Conservation (phyloP, 495 filamentous ascomycete species). For the Penicillium dipodomyicola region DNA sequence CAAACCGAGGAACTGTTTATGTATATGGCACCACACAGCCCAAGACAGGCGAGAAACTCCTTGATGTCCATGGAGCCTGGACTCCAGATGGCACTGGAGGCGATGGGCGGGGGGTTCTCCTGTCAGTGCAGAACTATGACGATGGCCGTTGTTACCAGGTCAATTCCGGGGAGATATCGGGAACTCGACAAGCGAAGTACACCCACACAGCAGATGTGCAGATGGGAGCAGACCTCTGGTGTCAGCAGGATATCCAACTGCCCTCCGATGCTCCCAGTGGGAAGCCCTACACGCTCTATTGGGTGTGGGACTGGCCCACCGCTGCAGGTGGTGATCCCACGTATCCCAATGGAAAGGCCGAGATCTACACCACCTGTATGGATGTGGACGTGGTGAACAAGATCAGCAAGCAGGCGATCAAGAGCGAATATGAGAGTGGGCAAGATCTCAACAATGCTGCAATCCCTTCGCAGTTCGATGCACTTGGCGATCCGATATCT, state of each 20-base stretch:
- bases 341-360: conserved; percentile 53
- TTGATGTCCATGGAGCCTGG: conserved; percentile 71
- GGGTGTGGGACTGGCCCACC: conserved; percentile 90
- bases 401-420: conserved; percentile 16
- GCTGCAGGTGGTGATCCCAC: conserved; percentile 42
- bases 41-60: conserved; percentile 57
- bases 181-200: conserved; percentile 50
- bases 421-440: conserved; percentile 24
- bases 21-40: conserved; percentile 78
- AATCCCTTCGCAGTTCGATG: not conserved
- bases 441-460: conserved; percentile 42
- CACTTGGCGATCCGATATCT: not conserved
- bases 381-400: conserved; percentile 62
- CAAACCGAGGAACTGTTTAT: conserved; percentile 70
- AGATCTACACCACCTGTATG: conserved; percentile 81
- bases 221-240: conserved; percentile 60
- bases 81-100: conserved; percentile 73
- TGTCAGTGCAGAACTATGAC: conserved; percentile 74
- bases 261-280: conserved; percentile 55
- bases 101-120: conserved; percentile 66
- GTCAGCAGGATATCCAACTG: conserved; percentile 73
- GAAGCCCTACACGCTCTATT: conserved; percentile 71
- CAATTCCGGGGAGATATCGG: conserved; percentile 51
- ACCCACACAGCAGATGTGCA: conserved; percentile 41
- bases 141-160: conserved; percentile 82